Base-by-base conservation (phyloP, 2,329 filamentous ascomycete genomes). In the Pestalotiopsis sp. region DNA sequence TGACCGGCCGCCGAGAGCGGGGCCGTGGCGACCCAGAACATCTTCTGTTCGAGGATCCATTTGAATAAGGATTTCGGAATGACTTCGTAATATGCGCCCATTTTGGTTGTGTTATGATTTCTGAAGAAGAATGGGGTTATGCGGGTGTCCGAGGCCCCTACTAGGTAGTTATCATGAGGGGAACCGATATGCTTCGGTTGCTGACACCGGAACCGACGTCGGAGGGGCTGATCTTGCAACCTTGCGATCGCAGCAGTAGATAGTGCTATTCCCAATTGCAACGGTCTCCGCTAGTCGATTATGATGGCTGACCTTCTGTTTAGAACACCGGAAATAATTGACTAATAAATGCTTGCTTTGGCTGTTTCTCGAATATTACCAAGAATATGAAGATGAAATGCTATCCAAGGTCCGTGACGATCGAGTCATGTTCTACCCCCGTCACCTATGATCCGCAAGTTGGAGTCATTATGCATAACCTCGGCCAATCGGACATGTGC, bases 1-100 rank as follows among this genome's bases (percentile, higher is more conserved):
- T 95, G 92, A 2, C 80, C 80, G 1, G 82, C 79, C 23, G 88
- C 90, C n/a, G 85, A 84, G 31, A 89, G 85, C 0, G 92, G 91
- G 0, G 92, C 91, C 14, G 91, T 92, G 55, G 89, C 91, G 12
- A 92, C 90, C 83, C 92, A 94, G 85, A 94, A 94, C 74, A 95
- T 81, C 67, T 90, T 87, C 74, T 95, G 92, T 12, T 82, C 79
- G 62, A 90, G 83, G 64, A 90, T 87, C 91, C 92, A 94, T 55
- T 83, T 79, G 68, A 84, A 82, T 41, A 93, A 85, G 38, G 73
- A 72, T n/a, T 73, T 71, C 17, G 77, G 76, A 11, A 78, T 77
- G 11, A 71, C 73, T 62, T 78, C 76, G 67, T 69, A 77, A 65
- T 74, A 78, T 11, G 68, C 72, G 3, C 77, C 77, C 77, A 78